phyloP scores from a whole-genome alignment of 768 basidiomycete species.

The Kwoniella dejecticola region DNA sequence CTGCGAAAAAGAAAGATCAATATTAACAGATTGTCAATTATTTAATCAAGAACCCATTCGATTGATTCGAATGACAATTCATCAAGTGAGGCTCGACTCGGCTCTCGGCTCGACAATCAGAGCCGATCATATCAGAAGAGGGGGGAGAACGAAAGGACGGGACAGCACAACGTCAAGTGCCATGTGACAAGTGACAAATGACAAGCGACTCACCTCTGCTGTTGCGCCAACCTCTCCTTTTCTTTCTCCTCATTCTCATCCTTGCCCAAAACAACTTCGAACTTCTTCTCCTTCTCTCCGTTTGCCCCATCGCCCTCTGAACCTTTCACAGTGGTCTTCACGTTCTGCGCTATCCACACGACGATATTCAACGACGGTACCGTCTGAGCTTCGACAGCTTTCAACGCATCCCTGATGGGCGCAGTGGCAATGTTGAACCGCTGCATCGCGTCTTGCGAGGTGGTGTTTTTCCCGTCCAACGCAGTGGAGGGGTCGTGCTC shows the following conservation, averaged over 20 bases:
- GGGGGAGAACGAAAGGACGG: no score
- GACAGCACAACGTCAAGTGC: no score
- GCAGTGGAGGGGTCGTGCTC: conserved; percentile 75
- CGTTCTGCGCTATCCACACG: conserved; percentile 76
- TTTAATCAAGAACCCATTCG: no score
- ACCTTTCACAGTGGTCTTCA: conserved; percentile 66
- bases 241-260: conserved; percentile 82
- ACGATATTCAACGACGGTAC: conserved; percentile 73
- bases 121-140: no score
- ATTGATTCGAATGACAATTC: no score
- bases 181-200: no score
- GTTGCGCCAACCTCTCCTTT: conserved; percentile 76
- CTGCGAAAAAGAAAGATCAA: conserved; percentile 34
- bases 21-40: no score
- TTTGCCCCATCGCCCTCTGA: conserved; percentile 54
- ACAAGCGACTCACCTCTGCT: conserved; percentile 62
- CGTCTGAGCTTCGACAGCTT: conserved; percentile 80
- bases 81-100: no score
- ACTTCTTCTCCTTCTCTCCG: conserved; percentile 68
- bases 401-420: conserved; percentile 80
- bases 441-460: conserved; percentile 87
- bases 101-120: no score
- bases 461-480: conserved; percentile 66
- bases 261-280: conserved; percentile 68
- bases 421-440: conserved; percentile 89